A percentile compares a stretch with the other conserved stretches of the same genome.
These are phyloP conservation scores for Apiosordaria backusii DNA, from an alignment of 495 filamentous ascomycete genomes.

Conservation along the genomic window DNA sequence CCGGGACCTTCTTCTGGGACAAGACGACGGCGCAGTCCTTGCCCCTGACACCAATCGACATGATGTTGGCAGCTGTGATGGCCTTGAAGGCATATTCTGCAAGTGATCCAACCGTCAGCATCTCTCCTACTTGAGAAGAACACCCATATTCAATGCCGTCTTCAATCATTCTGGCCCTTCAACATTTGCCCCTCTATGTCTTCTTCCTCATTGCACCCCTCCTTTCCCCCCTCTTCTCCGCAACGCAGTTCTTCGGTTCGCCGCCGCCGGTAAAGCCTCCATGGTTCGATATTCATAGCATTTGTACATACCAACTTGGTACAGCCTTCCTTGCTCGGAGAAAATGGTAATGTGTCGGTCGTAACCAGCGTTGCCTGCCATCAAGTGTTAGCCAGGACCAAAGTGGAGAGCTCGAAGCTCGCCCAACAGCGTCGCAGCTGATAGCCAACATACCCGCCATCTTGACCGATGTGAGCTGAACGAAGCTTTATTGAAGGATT, in stretches of 20 bases:
- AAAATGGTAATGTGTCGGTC: conserved; percentile 99
- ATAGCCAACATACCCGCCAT: conserved; percentile 43
- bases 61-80: conserved; percentile 98
- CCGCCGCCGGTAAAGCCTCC: neutral
- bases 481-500: conserved; percentile 12
- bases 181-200: neutral
- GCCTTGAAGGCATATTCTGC: conserved; percentile 99
- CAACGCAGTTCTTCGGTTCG: neutral
- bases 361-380: conserved; percentile 86
- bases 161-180: neutral
- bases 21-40: conserved; percentile 96
- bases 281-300: neutral
- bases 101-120: conserved; percentile 30
- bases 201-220: neutral
- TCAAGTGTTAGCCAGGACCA: conserved; percentile 23
- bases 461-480: conserved; percentile 26
- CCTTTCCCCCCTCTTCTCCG: neutral
- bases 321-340: conserved; percentile 95
- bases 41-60: conserved; percentile 90
- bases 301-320: conserved; percentile 89
- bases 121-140: conserved; percentile 5
- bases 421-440: conserved; percentile 14
- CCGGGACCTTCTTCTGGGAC: conserved; percentile 99
- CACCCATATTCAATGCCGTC: conserved; percentile 5
- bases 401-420: conserved; percentile 30